These are phyloP conservation scores for Parastagonospora avenae DNA, from an alignment of 2,329 filamentous ascomycete species.

Conservation along the genomic window DNA sequence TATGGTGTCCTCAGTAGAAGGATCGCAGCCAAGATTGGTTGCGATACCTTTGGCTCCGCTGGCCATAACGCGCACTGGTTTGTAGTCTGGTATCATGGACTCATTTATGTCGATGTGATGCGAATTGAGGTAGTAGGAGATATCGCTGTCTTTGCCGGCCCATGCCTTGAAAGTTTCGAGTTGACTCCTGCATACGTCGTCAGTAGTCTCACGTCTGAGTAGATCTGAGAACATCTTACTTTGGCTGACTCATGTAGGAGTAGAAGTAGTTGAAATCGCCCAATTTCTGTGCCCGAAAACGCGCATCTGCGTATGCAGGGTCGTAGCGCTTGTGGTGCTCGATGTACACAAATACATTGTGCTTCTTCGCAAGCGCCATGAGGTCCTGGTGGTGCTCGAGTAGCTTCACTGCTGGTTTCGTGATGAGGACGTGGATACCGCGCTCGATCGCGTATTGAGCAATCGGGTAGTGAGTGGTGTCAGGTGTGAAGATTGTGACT, in stretches of 20 bases:
- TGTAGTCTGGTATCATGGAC: constrained; percentile 84
- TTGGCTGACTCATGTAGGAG: constrained; percentile 85
- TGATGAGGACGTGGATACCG: constrained; percentile 88
- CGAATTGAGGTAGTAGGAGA: constrained; percentile 94
- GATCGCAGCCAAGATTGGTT: constrained; percentile 75
- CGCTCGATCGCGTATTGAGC: constrained; percentile 90
- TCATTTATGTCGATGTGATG: constrained; percentile 94
- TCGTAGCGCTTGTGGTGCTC: constrained; percentile 98
- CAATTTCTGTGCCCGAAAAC: constrained; percentile 73
- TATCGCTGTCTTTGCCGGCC: constrained; percentile 90
- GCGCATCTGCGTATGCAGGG: constrained; percentile 88
- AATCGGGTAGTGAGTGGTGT: constrained; percentile 90
- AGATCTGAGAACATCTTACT: constrained; percentile 50
- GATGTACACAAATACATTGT: constrained; percentile 87
- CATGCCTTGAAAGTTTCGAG: constrained; percentile 94
- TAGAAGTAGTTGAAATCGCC: constrained; percentile 99
- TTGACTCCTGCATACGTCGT: constrained; percentile 85
- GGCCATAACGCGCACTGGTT: constrained; percentile 78
- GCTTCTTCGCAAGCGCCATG: constrained; percentile 70
- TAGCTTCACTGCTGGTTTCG: constrained; percentile 88
- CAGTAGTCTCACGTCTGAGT: constrained; percentile 47
- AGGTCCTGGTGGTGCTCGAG: constrained; percentile 80
- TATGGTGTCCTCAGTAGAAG: constrained; percentile 90
- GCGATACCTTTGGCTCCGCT: constrained; percentile 80
- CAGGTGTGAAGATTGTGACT: constrained; percentile 92